Evolutionary conservation across 2,329 filamentous ascomycete genomes (phyloP), one percentile per base, ranked within the genome.

Genomic region (Pezicula carpinea): DNA sequence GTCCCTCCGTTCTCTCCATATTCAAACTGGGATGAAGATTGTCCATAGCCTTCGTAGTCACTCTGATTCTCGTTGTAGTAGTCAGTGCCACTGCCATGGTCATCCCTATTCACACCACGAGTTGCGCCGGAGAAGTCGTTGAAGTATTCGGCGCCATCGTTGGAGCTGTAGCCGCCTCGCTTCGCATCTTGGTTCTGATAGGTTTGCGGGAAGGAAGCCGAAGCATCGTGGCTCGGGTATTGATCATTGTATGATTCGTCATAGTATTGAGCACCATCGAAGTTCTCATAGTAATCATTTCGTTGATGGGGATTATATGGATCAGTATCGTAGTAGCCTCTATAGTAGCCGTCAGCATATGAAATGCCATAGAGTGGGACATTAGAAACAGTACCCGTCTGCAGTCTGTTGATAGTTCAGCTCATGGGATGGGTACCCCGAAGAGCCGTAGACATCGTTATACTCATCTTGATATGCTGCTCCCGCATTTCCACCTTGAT

Each of bases 91-190:
- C 92, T 89, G 43, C 92, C 90, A 59, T 99, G 97, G 73, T 99
- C 99, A 69, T 99, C 93, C 92, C 96, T 96, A 62, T 97, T 93
- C 8, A 91, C 85, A 34, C 90, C 92, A 55, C 93, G 86, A 56
- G 91, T 92, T 82, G 96, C 96, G 69, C 97, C 93, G 11, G 93
- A 99, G 71, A 99, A 99, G 69, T 99, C 93, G 66, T 92, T 97
- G 71, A 99, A 99, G 0, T 93, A 97, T 72, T 99, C 93, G 0
- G 93, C 99, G 60, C 97, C 93, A 59, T 97, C 92, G 64, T 99
- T 93, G 0, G 91, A 96, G 53, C 92, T 90, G 5, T 23, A n/a
- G 19, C 87, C 85, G 44, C 87, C 86, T 43, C 80, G 83, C 54
- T 78, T 76, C 50, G 73, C 71, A 41, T 71, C 72, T 29, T 40